phyloP scores from a whole-genome alignment of 495 filamentous ascomycete species.

The Barbatosphaeria neglecta region DNA sequence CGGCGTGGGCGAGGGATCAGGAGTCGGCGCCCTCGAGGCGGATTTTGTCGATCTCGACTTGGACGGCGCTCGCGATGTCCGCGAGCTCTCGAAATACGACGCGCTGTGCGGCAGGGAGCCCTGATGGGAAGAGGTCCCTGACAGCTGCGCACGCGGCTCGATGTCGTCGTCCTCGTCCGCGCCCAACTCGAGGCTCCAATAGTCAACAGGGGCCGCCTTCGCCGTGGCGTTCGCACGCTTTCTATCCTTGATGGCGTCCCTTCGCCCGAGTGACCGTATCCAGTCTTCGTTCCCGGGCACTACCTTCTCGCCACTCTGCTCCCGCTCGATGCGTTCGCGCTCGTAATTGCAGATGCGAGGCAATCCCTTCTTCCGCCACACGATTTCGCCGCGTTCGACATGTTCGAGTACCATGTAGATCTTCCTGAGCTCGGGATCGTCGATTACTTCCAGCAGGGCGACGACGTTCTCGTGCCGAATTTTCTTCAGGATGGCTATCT shows the following conservation, averaged over 20 bases:
- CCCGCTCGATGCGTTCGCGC: constrained; percentile 62
- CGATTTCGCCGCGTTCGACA: constrained; percentile 84
- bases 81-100: constrained; percentile 22
- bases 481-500: constrained; percentile 97
- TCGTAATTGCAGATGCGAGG: constrained; percentile 73
- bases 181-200: constrained; percentile 75
- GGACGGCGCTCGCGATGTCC: constrained; percentile 32
- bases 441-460: constrained; percentile 89
- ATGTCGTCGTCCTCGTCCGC: constrained; percentile 50
- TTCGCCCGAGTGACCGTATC: constrained; percentile 42
- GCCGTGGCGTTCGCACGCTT: constrained; percentile 34
- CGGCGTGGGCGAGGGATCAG: constrained; percentile 19
- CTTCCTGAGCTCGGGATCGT: constrained; percentile 89
- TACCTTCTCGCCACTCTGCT: constrained; percentile 47
- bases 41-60: constrained; percentile 31
- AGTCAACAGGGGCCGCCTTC: constrained; percentile 36
- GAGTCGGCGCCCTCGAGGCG: constrained; percentile 30
- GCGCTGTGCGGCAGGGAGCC: constrained; percentile 9
- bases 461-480: constrained; percentile 93
- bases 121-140: constrained; percentile 5
- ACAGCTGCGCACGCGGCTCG: constrained; percentile 22
- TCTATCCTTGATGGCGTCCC: constrained; percentile 44
- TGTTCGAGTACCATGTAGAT: constrained; percentile 96
- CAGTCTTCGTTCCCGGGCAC: constrained; percentile 55
- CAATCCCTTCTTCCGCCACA: constrained; percentile 78